Percentiles rank a stretch among this genome's conserved stretches.
Conservation (phyloP, 768 basidiomycete species). For the Calocybe indica region DNA sequence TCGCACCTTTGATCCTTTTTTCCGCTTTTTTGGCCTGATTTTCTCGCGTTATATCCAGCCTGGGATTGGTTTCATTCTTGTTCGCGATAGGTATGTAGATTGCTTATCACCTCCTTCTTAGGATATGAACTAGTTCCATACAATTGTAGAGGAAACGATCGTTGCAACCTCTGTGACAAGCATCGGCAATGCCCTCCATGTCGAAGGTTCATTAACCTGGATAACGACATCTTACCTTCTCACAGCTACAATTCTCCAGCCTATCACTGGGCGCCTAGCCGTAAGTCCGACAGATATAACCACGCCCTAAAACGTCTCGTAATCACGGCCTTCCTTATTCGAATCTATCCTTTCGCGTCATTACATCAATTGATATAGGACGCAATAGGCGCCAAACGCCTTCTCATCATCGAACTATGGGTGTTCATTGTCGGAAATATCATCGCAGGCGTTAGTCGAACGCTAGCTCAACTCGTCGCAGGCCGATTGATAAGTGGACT, state of each 20-base stretch:
- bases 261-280: slow-evolving; percentile 17
- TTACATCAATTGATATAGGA: slow-evolving; percentile 8
- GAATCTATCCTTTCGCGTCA: neutral
- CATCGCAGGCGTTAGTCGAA: slow-evolving; percentile 17
- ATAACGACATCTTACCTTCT: slow-evolving; percentile 19
- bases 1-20: no score
- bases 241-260: slow-evolving; percentile 18
- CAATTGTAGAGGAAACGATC: slow-evolving; percentile 16
- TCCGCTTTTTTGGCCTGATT: no score
- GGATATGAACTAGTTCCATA: neutral
- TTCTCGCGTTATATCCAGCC: neutral
- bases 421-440: slow-evolving; percentile 18
- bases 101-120: neutral
- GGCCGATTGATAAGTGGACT: slow-evolving; percentile 19
- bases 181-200: slow-evolving; percentile 18
- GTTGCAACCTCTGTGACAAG: slow-evolving; percentile 17
- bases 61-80: slow-evolving; percentile 10
- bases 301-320: no score
- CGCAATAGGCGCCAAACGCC: slow-evolving; percentile 14
- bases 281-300: slow-evolving; percentile 5
- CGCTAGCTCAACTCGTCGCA: slow-evolving; percentile 16
- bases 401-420: slow-evolving; percentile 19
- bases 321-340: neutral
- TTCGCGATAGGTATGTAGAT: slow-evolving; percentile 9
- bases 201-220: slow-evolving; percentile 18